Percentiles rank a stretch among this genome's conserved stretches.
Evolutionary conservation across 495 filamentous ascomycete species (phyloP).

Genomic region (Chaetomium cochliodes): DNA sequence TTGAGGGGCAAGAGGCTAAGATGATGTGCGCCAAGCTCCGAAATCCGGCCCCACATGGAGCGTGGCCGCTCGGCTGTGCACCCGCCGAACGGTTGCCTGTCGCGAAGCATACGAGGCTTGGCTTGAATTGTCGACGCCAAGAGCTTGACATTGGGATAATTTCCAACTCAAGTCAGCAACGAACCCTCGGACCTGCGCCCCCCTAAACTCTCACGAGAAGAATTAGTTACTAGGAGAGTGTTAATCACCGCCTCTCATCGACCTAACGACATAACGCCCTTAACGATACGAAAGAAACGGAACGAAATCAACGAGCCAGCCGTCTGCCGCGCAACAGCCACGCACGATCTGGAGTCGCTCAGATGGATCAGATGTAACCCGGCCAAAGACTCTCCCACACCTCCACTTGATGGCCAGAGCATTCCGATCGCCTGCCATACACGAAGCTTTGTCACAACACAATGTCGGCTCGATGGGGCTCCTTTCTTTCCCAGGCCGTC

Average conservation of each 20-base stretch:
- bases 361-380: conserved; percentile 14
- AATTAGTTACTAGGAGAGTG: not conserved
- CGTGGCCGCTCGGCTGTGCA: conserved; percentile 1
- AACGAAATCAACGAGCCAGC: not conserved
- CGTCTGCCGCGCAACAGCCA: conserved; percentile 1
- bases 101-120: conserved; percentile 19
- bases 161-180: not conserved
- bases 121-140: conserved; percentile 9
- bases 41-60: not conserved
- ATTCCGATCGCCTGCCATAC: not conserved
- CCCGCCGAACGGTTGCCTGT: conserved; percentile 13
- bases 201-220: not conserved
- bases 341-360: conserved; percentile 3
- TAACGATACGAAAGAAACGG: too few relatives aligned
- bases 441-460: conserved; percentile 10
- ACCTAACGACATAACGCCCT: not conserved
- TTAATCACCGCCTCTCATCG: not conserved
- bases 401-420: conserved; percentile 19
- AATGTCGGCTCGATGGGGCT: conserved; percentile 64
- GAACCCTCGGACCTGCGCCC: not conserved
- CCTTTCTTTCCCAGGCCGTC: conserved; percentile 86
- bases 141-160: not conserved
- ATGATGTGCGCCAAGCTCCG: conserved; percentile 1
- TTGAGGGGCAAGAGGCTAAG: too few relatives aligned
- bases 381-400: not conserved